phyloP scores from a whole-genome alignment of 345 rosid species.

The Syzygium aqueum region DNA sequence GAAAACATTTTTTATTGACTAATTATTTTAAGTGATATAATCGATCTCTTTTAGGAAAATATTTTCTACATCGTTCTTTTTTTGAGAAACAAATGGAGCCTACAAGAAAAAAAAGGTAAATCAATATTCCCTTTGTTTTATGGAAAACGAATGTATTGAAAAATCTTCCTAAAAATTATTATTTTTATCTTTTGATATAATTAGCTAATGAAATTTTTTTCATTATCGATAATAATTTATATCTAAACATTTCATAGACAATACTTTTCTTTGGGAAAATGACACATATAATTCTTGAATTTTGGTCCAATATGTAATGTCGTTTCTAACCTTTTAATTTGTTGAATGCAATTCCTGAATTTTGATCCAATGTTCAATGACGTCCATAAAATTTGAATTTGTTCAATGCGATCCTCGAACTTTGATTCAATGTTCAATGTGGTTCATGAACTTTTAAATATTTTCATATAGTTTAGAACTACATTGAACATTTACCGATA shows the following conservation, averaged over 20 bases:
- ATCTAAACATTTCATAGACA: not conserved
- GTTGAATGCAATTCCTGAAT: not conserved
- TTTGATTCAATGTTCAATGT: not conserved
- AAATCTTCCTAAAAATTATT: not conserved
- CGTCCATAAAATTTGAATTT: not conserved
- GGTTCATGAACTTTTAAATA: accelerated
- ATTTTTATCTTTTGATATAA: accelerated
- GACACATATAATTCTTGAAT: accelerated
- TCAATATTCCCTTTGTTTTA: not conserved
- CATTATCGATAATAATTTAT: not conserved
- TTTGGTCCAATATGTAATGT: not conserved
- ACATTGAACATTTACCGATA: no score
- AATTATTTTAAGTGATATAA: no score
- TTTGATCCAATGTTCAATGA: no score
- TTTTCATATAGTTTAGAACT: not conserved
- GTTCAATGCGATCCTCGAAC: accelerated
- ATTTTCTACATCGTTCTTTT: no score
- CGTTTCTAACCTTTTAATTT: accelerated
- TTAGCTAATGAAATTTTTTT: not conserved
- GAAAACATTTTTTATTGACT: no score
- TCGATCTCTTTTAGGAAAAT: no score
- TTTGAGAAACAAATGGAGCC: no score
- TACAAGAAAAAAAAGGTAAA: not conserved
- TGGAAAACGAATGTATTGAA: not conserved
- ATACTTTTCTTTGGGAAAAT: accelerated